A percentile compares a stretch with the other conserved stretches of the same genome.
Conservation (phyloP, 768 basidiomycete genomes). For the Hysterangium stoloniferum region DNA sequence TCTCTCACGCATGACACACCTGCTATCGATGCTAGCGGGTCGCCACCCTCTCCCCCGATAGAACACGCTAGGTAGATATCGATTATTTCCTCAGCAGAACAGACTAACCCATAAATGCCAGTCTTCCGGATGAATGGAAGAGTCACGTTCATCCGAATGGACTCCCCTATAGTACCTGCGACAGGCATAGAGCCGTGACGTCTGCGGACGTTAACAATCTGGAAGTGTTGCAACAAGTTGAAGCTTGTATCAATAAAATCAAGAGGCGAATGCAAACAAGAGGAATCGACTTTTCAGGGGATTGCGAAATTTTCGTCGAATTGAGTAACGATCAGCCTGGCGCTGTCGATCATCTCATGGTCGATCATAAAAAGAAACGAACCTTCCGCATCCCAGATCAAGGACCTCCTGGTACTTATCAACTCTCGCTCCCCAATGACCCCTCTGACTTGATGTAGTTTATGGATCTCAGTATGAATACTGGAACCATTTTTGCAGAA, state of each 20-base stretch:
- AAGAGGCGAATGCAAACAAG: not conserved
- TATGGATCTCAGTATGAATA: not conserved
- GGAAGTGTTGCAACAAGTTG: not conserved
- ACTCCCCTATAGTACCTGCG: not conserved
- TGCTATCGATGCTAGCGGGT: too few relatives aligned
- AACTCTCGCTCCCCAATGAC: not conserved
- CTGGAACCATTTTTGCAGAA: not conserved
- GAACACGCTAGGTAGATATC: too few relatives aligned
- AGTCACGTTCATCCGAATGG: not conserved
- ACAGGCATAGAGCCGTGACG: not conserved
- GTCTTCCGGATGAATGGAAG: not conserved
- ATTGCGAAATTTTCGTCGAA: not conserved
- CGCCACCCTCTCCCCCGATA: too few relatives aligned
- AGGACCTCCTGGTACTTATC: too few relatives aligned
- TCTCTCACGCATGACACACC: too few relatives aligned
- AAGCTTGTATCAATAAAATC: not conserved
- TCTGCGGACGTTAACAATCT: not conserved
- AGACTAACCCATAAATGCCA: too few relatives aligned
- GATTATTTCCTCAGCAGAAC: too few relatives aligned
- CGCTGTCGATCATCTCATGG: not conserved
- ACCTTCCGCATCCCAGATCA: too few relatives aligned
- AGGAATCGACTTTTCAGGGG: not conserved
- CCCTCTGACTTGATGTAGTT: not conserved
- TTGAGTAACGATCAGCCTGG: not conserved
- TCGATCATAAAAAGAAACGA: not conserved